Percentiles rank a stretch among this genome's conserved stretches.
phyloP scores from a whole-genome alignment of 2,329 filamentous ascomycete species.

The Monosporascus sp. region DNA sequence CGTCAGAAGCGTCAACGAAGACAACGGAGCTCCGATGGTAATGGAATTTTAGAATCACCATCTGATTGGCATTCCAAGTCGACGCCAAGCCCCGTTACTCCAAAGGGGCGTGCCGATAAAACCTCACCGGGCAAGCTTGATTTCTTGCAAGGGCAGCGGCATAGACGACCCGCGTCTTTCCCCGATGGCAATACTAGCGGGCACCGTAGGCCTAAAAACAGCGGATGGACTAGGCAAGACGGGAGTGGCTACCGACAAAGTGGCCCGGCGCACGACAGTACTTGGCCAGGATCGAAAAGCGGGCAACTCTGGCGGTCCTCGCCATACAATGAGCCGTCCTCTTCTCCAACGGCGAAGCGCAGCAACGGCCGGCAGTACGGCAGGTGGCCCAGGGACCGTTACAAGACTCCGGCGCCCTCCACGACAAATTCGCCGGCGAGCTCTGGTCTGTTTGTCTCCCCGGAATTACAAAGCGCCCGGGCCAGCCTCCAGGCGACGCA shows the following conservation, averaged over 20 bases:
- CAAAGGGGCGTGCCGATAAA: not conserved
- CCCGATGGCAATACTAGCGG: too few species aligned
- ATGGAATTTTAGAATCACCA: too few species aligned
- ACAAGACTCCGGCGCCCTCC: not conserved
- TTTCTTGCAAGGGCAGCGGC: too few species aligned
- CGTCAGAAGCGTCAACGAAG: not conserved
- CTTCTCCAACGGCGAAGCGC: not conserved
- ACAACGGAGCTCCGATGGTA: not conserved
- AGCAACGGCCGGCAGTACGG: fast-evolving
- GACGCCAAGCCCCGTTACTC: not conserved
- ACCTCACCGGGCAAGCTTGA: too few species aligned
- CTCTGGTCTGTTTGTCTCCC: not conserved
- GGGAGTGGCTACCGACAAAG: not conserved
- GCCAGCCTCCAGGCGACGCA: not conserved
- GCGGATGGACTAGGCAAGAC: not conserved
- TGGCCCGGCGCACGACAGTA: not conserved
- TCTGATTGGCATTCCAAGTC: not conserved
- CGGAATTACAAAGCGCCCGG: not conserved
- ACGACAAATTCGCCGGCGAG: not conserved
- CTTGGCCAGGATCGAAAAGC: not conserved
- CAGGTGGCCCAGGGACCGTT: not conserved
- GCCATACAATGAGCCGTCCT: not conserved
- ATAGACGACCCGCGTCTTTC: too few species aligned
- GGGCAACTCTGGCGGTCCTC: too few species aligned
- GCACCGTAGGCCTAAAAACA: too few species aligned